phyloP scores from a whole-genome alignment of 148 eudicot species.

The Rhododendron kiyosumense region DNA sequence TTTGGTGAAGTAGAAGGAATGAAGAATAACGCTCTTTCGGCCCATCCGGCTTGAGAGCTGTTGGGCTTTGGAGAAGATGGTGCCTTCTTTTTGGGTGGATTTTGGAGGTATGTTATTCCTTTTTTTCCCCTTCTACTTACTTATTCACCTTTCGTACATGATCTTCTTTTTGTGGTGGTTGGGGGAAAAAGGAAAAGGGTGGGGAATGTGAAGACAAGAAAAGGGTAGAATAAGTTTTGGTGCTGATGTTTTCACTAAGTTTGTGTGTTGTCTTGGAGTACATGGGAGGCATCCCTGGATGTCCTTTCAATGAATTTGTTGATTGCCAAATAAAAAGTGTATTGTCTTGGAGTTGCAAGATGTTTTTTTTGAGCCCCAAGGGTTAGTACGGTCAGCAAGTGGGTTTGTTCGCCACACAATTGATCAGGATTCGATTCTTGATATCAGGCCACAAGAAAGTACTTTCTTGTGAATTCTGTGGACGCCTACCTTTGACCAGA shows the following conservation, averaged over 20 bases:
- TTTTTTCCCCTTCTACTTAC: neutral
- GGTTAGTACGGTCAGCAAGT: neutral
- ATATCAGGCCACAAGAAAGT: neutral
- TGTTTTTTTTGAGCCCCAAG: neutral
- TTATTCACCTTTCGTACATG: neutral
- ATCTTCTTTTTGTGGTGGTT: neutral
- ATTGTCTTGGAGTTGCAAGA: neutral
- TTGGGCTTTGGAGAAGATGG: slow-evolving; percentile 14
- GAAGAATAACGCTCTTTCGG: neutral
- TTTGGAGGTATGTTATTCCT: neutral
- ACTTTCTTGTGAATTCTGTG: neutral
- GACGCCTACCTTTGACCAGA: no score
- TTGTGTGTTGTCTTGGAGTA: slow-evolving; percentile 1
- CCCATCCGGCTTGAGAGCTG: neutral
- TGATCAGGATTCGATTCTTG: neutral
- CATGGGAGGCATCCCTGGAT: neutral
- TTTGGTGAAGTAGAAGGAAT: slow-evolving; percentile 5
- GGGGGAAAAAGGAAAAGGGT: neutral
- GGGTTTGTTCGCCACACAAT: neutral
- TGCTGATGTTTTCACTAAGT: neutral
- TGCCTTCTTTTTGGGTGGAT: slow-evolving; percentile 6
- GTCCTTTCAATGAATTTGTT: neutral
- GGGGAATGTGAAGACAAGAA: neutral
- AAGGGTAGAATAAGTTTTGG: neutral
- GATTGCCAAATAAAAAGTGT: neutral